phyloP scores from a whole-genome alignment of 2,329 filamentous ascomycete species.

The Fusarium metavorans region DNA sequence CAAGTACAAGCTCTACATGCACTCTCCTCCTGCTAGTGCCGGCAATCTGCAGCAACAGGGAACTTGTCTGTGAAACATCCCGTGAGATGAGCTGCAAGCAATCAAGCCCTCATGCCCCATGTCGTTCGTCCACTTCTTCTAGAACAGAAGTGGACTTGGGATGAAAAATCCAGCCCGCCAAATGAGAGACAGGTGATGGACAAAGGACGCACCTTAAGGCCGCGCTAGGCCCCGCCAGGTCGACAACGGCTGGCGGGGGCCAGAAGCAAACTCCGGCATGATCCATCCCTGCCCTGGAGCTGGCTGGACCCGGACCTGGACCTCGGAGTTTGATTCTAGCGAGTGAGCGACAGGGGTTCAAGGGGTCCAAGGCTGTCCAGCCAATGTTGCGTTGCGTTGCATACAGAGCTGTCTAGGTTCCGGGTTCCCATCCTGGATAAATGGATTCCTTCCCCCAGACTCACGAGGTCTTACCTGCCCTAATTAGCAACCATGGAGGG shows the following conservation, averaged over 20 bases:
- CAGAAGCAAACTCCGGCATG: background rate
- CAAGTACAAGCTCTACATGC: background rate
- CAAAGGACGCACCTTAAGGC: conserved; percentile 3
- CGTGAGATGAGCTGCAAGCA: conserved; percentile 19
- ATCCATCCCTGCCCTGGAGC: conserved; percentile 3
- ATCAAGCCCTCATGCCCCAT: background rate
- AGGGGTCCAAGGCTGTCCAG: conserved; percentile 20
- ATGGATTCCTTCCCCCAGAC: conserved; percentile 6
- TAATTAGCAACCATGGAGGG: conserved; percentile 10
- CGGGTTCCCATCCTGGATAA: conserved; percentile 18
- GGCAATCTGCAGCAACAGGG: conserved; percentile 6
- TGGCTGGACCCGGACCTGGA: background rate
- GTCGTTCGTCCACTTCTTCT: conserved; percentile 11
- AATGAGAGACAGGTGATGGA: conserved; percentile 21
- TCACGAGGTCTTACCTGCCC: conserved; percentile 22
- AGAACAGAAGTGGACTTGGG: conserved; percentile 6
- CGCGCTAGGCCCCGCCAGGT: conserved; percentile 21
- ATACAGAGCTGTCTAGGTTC: conserved; percentile 1
- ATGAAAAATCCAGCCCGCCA: conserved; percentile 11
- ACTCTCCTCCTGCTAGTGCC: background rate
- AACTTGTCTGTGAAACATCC: background rate
- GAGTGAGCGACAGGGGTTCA: conserved; percentile 34
- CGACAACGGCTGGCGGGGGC: background rate
- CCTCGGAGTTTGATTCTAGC: conserved; percentile 19
- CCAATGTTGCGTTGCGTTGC: background rate